These are phyloP conservation scores for Exophiala bonariae DNA, from an alignment of 2,329 filamentous ascomycete species.

Conservation along the genomic window DNA sequence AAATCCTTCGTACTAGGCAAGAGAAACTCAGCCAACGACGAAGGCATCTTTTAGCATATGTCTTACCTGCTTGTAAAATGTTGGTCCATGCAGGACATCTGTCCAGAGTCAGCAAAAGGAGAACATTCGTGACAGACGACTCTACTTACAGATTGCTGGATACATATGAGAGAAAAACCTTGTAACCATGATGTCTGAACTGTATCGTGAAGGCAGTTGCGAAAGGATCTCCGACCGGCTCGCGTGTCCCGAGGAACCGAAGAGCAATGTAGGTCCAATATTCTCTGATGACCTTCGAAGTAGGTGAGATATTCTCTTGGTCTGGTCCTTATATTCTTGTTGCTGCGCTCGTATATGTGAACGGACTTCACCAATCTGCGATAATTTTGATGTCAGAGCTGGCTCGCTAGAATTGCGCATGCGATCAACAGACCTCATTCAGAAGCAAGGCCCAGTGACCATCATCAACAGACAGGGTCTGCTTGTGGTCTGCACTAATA, in stretches of 20 bases:
- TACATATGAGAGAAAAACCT: constrained; percentile 85
- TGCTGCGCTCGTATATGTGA: constrained; percentile 59
- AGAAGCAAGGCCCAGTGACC: constrained; percentile 80
- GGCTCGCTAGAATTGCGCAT: too few relatives aligned
- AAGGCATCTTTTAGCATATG: background rate
- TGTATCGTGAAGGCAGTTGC: constrained; percentile 75
- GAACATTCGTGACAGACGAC: background rate
- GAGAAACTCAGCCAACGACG: background rate
- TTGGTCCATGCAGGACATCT: constrained; percentile 76
- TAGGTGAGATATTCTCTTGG: constrained; percentile 69
- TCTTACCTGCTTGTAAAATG: constrained; percentile 66
- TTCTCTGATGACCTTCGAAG: constrained; percentile 58
- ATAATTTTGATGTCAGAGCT: background rate
- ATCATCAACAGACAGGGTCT: constrained; percentile 76
- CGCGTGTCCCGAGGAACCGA: constrained; percentile 68
- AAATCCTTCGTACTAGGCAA: constrained; percentile 12
- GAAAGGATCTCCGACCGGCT: constrained; percentile 75
- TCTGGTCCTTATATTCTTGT: constrained; percentile 80
- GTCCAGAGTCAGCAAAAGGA: background rate
- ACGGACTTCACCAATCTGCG: constrained; percentile 15
- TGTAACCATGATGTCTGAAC: constrained; percentile 78
- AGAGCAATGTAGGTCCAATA: constrained; percentile 71
- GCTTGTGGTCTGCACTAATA: constrained; percentile 70
- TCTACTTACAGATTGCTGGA: constrained; percentile 48
- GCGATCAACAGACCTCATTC: constrained; percentile 74